Conservation (phyloP, 73 alveolate genomes). For the Paramecium sonneborni region DNA sequence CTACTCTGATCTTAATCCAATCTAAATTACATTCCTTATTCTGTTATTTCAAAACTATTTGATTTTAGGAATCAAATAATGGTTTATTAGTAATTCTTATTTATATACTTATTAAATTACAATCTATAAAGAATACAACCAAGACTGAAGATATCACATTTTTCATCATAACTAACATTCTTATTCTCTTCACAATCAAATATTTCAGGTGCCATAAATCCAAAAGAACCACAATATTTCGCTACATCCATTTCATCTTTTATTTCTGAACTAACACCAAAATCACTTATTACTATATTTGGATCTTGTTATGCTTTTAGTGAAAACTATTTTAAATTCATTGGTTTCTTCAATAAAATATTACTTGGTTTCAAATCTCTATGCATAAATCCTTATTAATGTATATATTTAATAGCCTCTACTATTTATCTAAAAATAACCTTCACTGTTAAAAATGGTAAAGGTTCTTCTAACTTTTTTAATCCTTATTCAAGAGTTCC, state of each 20-base stretch:
- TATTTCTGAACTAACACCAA: not conserved
- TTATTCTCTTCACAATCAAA: not conserved
- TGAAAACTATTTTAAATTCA: not conserved
- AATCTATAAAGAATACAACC: slow-evolving; percentile 36
- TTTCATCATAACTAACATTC: not conserved
- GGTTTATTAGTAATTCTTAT: not conserved
- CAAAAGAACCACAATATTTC: not conserved
- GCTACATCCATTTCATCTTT: not conserved
- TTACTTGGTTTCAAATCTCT: slow-evolving; percentile 37
- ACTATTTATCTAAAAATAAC: slow-evolving; percentile 4
- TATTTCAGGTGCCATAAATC: not conserved
- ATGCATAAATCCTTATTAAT: not conserved
- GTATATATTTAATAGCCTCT: not conserved
- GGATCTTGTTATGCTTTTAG: not conserved
- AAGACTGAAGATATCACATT: not conserved
- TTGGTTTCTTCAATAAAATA: not conserved
- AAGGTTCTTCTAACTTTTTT: not conserved
- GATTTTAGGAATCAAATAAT: not conserved
- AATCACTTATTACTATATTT: slow-evolving; percentile 33
- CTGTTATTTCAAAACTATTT: not conserved
- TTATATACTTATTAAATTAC: not conserved
- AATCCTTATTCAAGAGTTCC: not conserved
- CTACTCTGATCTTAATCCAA: not conserved
- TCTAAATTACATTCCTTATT: not conserved
- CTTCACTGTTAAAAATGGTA: not conserved